Evolutionary conservation across 2,329 filamentous ascomycete species (phyloP), one percentile per base, ranked within the genome.

Genomic region (Hymenoscyphus repandus): DNA sequence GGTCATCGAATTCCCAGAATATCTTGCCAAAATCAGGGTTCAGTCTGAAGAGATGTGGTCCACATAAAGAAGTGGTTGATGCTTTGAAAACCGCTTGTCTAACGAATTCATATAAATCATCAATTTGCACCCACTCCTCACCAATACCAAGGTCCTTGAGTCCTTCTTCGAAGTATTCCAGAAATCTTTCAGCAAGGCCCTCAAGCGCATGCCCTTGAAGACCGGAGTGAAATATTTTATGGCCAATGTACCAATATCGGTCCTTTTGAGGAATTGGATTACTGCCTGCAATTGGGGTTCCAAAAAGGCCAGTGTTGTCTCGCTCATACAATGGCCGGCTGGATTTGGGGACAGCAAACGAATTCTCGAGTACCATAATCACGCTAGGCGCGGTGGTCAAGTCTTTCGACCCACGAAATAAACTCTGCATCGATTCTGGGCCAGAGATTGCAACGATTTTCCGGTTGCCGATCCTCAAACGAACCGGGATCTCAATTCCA

Each of bases 1-100:
- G 42, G 5, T 34, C 22, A 52, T 65, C 62, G 31, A 60, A 67
- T n/a, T 54, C 54, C 65, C 65, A 67, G 47, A 66, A 67, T 32
- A 64, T 56, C 12, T 51, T 40, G 5, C 47, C 34, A 3, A 67
- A 50, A n/a, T 57, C 39, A 1, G 65, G 64, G 31, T 53, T 58
- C 5, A 66, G 20, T 18, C 53, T 39, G 20, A 66, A 55, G 3
- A 67, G 37, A 17, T 58, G 54, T 7, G 63, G 56, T 11, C 64
- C 65, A 44, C 56, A 62, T n/a, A 67, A 15, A 6, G 63, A 53
- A 13, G 39, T 49, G 9, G 53, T 60, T 2, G 61, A 53, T 2
- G 64, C 63, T 18, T 51, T 58, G 48, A 66, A 64, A 32, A 64
- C 54, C 7, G 49, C 38, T 1, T 51, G 32, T 30, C 61, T 52